These are phyloP conservation scores for Noccaea bulbosa DNA, from an alignment of 345 rosid genomes.

Conservation along the genomic window DNA sequence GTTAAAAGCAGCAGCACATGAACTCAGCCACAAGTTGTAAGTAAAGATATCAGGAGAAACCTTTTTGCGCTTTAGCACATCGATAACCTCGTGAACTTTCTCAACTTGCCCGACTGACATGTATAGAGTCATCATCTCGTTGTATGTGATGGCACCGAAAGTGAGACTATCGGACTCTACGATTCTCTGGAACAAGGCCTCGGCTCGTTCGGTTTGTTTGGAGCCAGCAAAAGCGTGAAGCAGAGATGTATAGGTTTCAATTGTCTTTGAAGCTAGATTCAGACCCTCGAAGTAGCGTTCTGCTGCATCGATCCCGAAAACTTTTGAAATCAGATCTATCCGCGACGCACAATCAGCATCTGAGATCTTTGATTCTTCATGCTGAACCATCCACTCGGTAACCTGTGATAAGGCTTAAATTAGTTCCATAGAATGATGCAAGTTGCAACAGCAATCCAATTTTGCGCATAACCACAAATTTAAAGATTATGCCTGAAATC, in stretches of 20 bases:
- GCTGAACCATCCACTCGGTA: conserved; percentile 83
- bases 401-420: conserved; percentile 51
- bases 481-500: conserved; percentile 3
- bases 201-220: conserved; percentile 67
- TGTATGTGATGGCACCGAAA: conserved; percentile 70
- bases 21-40: conserved; percentile 88
- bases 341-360: conserved; percentile 73
- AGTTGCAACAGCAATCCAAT: conserved; percentile 17
- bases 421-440: conserved; percentile 15
- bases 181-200: conserved; percentile 61
- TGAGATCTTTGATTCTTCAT: conserved; percentile 58
- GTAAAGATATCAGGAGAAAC: conserved; percentile 80
- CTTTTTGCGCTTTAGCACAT: conserved; percentile 59
- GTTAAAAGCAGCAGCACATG: conserved; percentile 69
- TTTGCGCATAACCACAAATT: conserved; percentile 11
- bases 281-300: conserved; percentile 85
- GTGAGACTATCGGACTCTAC: conserved; percentile 53
- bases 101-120: conserved; percentile 88
- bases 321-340: conserved; percentile 83
- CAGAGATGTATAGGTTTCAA: conserved; percentile 87
- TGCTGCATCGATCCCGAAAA: conserved; percentile 88
- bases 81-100: conserved; percentile 63
- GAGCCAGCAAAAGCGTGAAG: conserved; percentile 81
- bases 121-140: conserved; percentile 94
- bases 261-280: conserved; percentile 55